phyloP scores from a whole-genome alignment of 371 early-diverging fungal genomes.

The Fennellomyces sp. region DNA sequence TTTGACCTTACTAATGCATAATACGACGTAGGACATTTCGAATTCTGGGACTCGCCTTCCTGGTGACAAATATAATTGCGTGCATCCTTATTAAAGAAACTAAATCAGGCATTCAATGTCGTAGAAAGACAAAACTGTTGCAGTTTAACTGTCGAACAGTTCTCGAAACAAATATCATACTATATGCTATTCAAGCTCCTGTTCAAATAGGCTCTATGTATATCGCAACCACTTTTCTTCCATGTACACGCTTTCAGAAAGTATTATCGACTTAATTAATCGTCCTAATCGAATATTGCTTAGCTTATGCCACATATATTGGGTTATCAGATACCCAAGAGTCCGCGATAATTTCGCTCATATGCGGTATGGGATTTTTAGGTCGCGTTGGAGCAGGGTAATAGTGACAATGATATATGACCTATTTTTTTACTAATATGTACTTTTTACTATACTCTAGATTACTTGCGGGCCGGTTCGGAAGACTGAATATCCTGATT shows the following conservation, averaged over 20 bases:
- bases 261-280: not conserved
- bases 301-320: slow-evolving; percentile 34
- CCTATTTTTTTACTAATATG: too few relatives aligned
- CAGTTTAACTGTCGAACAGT: slow-evolving; percentile 36
- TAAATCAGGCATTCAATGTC: not conserved
- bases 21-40: slow-evolving; percentile 8
- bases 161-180: slow-evolving; percentile 34
- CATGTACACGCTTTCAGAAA: slow-evolving; percentile 19
- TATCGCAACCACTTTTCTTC: slow-evolving; percentile 39
- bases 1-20: too few relatives aligned
- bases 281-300: not conserved
- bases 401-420: not conserved
- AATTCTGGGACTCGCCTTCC: not conserved
- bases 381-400: slow-evolving; percentile 43
- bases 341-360: slow-evolving; percentile 27
- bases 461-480: too few relatives aligned
- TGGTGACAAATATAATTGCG: not conserved
- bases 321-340: slow-evolving; percentile 34
- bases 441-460: too few relatives aligned
- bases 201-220: slow-evolving; percentile 30
- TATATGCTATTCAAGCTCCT: slow-evolving; percentile 33
- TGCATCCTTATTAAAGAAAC: not conserved
- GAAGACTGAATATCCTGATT: too few relatives aligned
- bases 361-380: slow-evolving; percentile 34
- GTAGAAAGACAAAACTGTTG: slow-evolving; percentile 7